A percentile compares a stretch with the other conserved stretches of the same genome.
These are phyloP conservation scores for Colletotrichum plurivorum DNA, from an alignment of 2,329 filamentous ascomycete species.

Conservation along the genomic window DNA sequence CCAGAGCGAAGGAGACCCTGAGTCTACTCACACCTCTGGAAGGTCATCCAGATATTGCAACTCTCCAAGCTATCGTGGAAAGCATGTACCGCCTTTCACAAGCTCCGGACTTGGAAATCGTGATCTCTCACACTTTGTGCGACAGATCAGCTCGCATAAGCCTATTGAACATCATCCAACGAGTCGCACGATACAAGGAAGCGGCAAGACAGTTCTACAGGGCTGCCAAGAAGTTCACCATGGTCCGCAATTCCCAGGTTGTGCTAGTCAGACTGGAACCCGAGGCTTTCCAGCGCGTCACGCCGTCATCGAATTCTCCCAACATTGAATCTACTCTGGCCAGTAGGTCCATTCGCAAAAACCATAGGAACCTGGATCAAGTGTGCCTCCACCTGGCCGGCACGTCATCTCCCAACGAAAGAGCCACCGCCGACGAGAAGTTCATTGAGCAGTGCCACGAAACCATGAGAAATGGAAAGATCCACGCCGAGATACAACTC, in stretches of 20 bases:
- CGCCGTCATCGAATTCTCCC: neutral
- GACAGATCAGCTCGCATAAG: neutral
- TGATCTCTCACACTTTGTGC: neutral
- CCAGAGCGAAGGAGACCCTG: neutral
- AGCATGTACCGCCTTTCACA: neutral
- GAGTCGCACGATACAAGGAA: neutral
- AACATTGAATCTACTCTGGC: neutral
- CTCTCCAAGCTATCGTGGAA: neutral
- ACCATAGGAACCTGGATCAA: neutral
- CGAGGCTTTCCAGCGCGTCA: neutral
- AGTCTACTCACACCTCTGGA: neutral
- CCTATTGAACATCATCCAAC: neutral
- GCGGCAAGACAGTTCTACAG: neutral
- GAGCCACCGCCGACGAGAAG: neutral
- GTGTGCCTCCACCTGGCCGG: neutral
- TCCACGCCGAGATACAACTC: slow-evolving; percentile 67
- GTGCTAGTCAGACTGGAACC: neutral
- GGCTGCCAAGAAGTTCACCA: neutral
- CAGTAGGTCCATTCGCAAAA: neutral
- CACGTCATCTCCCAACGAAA: neutral
- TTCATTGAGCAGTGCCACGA: neutral
- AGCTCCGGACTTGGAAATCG: neutral
- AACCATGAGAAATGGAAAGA: slow-evolving; percentile 47
- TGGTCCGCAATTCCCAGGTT: neutral
- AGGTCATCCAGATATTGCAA: neutral